A percentile compares a stretch with the other conserved stretches of the same genome.
These are phyloP conservation scores for Paulownia fortunei DNA, from an alignment of 257 asterid species.

Conservation along the genomic window DNA sequence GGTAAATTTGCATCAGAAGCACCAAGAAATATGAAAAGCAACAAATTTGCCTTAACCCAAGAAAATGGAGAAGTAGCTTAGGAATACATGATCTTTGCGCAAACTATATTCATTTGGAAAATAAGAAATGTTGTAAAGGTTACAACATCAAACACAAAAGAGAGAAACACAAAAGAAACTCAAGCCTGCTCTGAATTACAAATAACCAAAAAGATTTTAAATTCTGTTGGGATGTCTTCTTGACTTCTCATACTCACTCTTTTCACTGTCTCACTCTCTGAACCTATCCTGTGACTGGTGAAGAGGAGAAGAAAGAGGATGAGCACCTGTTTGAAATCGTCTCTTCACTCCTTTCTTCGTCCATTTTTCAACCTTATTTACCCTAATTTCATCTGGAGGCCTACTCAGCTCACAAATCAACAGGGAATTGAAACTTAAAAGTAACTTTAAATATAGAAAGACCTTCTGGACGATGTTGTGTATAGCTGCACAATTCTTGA, in stretches of 20 bases:
- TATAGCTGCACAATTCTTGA: conserved; percentile 77
- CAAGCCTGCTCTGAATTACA: conserved; percentile 48
- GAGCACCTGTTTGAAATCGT: conserved; percentile 69
- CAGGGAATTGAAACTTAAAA: conserved; percentile 43
- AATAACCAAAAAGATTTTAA: conserved; percentile 34
- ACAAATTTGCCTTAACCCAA: neutral
- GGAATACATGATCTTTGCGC: conserved; percentile 30
- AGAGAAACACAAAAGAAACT: conserved; percentile 26
- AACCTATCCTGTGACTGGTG: conserved; percentile 48
- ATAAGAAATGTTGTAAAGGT: conserved; percentile 54
- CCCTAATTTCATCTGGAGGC: conserved; percentile 42
- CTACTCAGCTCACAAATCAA: conserved; percentile 59
- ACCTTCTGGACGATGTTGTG: conserved; percentile 31
- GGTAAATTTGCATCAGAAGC: neutral
- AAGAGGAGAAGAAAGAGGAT: conserved; percentile 91
- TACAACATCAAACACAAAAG: conserved; percentile 61
- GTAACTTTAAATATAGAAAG: conserved; percentile 13
- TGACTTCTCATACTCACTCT: conserved; percentile 51
- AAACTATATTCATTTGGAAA: conserved; percentile 45
- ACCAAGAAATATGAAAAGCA: neutral
- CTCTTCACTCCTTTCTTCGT: conserved; percentile 89
- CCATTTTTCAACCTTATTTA: conserved; percentile 60
- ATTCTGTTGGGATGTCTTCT: conserved; percentile 35
- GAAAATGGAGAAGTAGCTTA: neutral
- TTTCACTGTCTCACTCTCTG: conserved; percentile 39